These are phyloP conservation scores for Penicillium bialowiezense DNA, from an alignment of 495 filamentous ascomycete species.

Conservation along the genomic window DNA sequence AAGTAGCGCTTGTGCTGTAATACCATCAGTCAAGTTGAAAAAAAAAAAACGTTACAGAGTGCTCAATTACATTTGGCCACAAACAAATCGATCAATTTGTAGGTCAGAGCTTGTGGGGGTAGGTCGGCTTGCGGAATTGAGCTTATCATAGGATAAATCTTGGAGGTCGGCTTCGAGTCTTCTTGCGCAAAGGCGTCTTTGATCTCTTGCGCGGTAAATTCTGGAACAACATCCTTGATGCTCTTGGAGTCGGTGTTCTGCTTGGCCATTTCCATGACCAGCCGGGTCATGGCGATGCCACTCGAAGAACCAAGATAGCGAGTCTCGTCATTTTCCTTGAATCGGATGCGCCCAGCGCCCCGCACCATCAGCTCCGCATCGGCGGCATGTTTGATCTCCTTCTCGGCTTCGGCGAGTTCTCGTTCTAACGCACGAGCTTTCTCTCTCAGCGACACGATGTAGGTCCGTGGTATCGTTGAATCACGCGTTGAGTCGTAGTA, in stretches of 20 bases:
- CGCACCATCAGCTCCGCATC: constrained; percentile 79
- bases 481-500: constrained; percentile 86
- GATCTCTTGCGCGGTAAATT: constrained; percentile 57
- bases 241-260: constrained; percentile 78
- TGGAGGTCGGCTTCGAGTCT: constrained; percentile 59
- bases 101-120: constrained; percentile 63
- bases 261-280: constrained; percentile 94
- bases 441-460: constrained; percentile 84
- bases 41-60: neutral
- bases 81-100: constrained; percentile 75
- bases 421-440: constrained; percentile 74
- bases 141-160: constrained; percentile 76
- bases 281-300: constrained; percentile 86
- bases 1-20: constrained; percentile 75
- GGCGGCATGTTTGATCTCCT: constrained; percentile 63
- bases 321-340: constrained; percentile 77
- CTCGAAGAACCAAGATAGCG: constrained; percentile 89
- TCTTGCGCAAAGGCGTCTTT: constrained; percentile 55
- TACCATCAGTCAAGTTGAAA: constrained; percentile 7
- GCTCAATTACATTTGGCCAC: constrained; percentile 68
- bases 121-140: constrained; percentile 65
- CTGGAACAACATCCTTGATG: constrained; percentile 84
- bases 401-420: constrained; percentile 60
- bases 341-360: constrained; percentile 74
- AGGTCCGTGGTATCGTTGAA: constrained; percentile 73